These are phyloP conservation scores for Crithidia sp. DNA, from an alignment of 208 protist species.

Conservation along the genomic window DNA sequence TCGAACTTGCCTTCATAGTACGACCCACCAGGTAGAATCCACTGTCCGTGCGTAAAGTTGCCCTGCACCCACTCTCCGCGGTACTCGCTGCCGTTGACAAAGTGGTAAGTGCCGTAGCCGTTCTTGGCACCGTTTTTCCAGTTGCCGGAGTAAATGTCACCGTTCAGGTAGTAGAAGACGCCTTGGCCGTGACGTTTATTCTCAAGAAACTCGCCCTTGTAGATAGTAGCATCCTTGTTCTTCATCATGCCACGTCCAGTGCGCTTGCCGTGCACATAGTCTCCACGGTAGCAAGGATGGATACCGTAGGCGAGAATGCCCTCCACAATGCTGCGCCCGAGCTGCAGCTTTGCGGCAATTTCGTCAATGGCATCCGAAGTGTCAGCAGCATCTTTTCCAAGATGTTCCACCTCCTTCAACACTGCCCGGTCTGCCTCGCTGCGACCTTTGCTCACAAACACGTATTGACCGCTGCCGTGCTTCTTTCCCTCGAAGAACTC, in stretches of 20 bases:
- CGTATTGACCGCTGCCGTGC: slow-evolving; percentile 83
- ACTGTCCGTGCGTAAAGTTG: slow-evolving; percentile 87
- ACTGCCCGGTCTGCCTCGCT: slow-evolving; percentile 85
- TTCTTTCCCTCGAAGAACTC: slow-evolving; percentile 92
- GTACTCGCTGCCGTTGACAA: slow-evolving; percentile 84
- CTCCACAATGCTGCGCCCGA: slow-evolving; percentile 70
- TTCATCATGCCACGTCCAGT: slow-evolving; percentile 89
- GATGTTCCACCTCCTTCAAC: slow-evolving; percentile 58
- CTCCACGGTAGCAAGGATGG: slow-evolving; percentile 85
- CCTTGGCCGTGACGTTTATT: slow-evolving; percentile 90
- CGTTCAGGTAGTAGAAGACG: slow-evolving; percentile 93
- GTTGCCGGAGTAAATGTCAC: slow-evolving; percentile 89
- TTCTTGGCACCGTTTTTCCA: slow-evolving; percentile 85
- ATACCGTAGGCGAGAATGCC: slow-evolving; percentile 73
- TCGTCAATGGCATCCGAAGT: slow-evolving; percentile 24
- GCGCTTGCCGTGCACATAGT: slow-evolving; percentile 83
- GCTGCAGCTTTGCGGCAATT: slow-evolving; percentile 60
- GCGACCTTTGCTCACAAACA: slow-evolving; percentile 63
- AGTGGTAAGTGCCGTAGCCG: slow-evolving; percentile 92
- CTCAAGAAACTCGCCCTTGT: slow-evolving; percentile 91
- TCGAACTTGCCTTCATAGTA: slow-evolving; percentile 93
- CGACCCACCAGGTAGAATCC: slow-evolving; percentile 83
- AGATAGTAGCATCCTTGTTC: slow-evolving; percentile 89
- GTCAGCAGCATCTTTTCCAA: slow-evolving; percentile 46
- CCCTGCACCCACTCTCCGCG: slow-evolving; percentile 78